Evolutionary conservation across 345 rosid species (phyloP).

Genomic region (Melaleuca quinquenervia): DNA sequence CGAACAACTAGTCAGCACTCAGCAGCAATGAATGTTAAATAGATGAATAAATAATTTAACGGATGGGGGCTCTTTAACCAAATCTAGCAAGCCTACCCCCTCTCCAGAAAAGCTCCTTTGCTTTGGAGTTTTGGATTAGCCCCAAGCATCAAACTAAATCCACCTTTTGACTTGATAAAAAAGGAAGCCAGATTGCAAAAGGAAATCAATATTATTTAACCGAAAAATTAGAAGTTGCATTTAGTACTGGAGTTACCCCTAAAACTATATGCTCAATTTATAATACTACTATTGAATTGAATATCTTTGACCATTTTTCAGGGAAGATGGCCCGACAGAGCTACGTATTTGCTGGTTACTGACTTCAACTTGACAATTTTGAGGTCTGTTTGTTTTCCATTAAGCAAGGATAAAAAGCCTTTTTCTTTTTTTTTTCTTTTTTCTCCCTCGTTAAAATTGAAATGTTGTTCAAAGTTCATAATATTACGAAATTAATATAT

Average conservation of each 20-base stretch:
- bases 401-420: neutral
- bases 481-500: neutral
- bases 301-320: neutral
- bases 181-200: too few species aligned
- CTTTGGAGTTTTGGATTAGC: too few species aligned
- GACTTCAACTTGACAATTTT: neutral
- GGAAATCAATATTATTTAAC: too few species aligned
- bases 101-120: neutral
- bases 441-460: neutral
- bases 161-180: too few species aligned
- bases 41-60: neutral
- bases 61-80: neutral
- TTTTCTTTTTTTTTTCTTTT: too few species aligned
- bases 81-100: neutral
- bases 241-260: too few species aligned
- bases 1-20: neutral
- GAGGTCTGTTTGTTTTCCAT: neutral
- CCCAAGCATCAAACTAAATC: too few species aligned
- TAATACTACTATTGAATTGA: neutral
- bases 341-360: rapidly evolving
- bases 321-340: neutral
- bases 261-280: too few species aligned
- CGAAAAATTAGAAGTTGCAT: too few species aligned
- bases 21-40: neutral
- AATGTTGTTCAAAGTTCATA: neutral